Percentiles rank a stretch among this genome's conserved stretches.
Conservation (phyloP, 164 flowering plant genomes). For the Aristolochia fimbriata region DNA sequence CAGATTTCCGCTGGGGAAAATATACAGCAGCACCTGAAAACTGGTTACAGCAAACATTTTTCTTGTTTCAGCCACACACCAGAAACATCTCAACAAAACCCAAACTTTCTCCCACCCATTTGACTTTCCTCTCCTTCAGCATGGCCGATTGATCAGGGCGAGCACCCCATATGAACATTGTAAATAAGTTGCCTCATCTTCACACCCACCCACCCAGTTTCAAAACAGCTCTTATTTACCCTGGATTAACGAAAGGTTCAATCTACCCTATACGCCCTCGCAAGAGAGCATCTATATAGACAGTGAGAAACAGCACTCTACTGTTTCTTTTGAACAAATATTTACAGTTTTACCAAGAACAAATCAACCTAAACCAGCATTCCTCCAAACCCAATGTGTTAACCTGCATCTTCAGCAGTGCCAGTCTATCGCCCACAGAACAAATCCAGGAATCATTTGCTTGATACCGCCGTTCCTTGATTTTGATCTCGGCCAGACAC, state of each 20-base stretch:
- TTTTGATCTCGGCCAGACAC: too few relatives aligned
- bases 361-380: slow-evolving; percentile 5
- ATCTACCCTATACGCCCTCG: background rate
- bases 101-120: background rate
- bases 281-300: slow-evolving; percentile 1
- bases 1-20: slow-evolving; percentile 5
- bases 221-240: slow-evolving; percentile 11
- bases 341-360: slow-evolving; percentile 9
- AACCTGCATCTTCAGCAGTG: too few relatives aligned
- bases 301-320: slow-evolving; percentile 1
- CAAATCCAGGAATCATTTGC: too few relatives aligned
- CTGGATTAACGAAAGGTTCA: background rate
- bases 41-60: slow-evolving; percentile 5
- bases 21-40: slow-evolving; percentile 7
- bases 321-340: slow-evolving; percentile 1
- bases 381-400: background rate
- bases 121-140: background rate
- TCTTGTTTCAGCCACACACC: slow-evolving; percentile 5
- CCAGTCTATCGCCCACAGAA: too few relatives aligned
- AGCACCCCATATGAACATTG: background rate
- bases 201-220: background rate
- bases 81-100: background rate
- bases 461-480: too few relatives aligned
- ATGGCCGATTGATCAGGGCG: background rate
- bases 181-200: background rate